phyloP scores from a whole-genome alignment of 352 stramenopile genomes.

The Pythium oligandrum region DNA sequence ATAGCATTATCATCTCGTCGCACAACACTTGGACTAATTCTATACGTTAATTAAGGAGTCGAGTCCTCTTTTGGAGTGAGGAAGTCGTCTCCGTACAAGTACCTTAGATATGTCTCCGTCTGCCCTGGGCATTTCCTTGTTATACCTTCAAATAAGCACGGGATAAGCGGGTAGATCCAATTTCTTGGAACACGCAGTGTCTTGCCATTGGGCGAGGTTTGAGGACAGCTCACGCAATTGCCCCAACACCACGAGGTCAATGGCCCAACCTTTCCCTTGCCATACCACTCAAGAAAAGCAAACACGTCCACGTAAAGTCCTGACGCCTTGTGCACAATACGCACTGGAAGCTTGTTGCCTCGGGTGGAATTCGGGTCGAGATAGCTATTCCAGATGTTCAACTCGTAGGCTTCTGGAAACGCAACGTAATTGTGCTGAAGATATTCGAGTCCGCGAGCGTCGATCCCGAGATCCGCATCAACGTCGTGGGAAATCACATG shows the following conservation, averaged over 20 bases:
- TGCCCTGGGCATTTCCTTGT: conserved; percentile 19
- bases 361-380: conserved; percentile 14
- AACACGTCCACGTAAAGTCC: conserved; percentile 30
- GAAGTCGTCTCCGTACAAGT: conserved; percentile 21
- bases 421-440: conserved; percentile 8
- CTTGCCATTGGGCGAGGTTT: neutral
- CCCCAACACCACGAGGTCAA: conserved; percentile 19
- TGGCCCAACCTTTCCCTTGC: conserved; percentile 11
- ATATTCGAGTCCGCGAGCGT: conserved; percentile 9
- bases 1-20: too few species aligned
- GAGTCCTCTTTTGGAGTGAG: conserved; percentile 1
- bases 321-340: conserved; percentile 14
- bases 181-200: conserved; percentile 15
- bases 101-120: conserved; percentile 16
- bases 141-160: conserved; percentile 19
- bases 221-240: conserved; percentile 13
- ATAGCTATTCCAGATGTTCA: conserved; percentile 16
- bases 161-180: conserved; percentile 23
- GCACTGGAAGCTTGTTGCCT: conserved; percentile 19
- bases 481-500: conserved; percentile 23
- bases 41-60: too few species aligned
- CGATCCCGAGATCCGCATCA: conserved; percentile 26
- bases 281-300: conserved; percentile 18
- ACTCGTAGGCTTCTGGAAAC: conserved; percentile 13
- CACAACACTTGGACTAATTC: too few species aligned